Evolutionary conservation across 164 flowering plant species (phyloP).

Genomic region (Platanus orientalis): DNA sequence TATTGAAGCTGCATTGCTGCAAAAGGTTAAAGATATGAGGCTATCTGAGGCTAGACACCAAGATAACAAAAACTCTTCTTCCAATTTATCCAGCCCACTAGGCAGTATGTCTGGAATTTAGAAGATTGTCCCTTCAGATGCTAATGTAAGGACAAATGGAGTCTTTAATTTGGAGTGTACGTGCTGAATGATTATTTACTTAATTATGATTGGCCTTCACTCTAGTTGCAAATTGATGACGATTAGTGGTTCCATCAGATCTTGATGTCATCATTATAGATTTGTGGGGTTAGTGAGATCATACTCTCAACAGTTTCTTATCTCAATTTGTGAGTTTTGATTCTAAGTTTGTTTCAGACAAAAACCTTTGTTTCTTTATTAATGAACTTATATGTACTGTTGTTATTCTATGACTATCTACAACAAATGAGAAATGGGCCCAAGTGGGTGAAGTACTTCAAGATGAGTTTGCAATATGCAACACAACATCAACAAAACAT

Average conservation of each 20-base stretch:
- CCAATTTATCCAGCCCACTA: too few species aligned
- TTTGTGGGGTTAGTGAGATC: slow-evolving; percentile 39
- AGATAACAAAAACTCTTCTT: slow-evolving; percentile 13
- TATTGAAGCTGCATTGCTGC: slow-evolving; percentile 2
- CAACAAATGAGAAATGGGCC: slow-evolving; percentile 18
- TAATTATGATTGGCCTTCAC: slow-evolving; percentile 3
- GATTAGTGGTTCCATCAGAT: slow-evolving; percentile 32
- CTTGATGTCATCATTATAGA: slow-evolving; percentile 44
- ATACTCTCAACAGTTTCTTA: too few species aligned
- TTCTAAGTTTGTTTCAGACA: too few species aligned
- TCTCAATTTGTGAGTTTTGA: not conserved
- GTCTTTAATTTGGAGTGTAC: too few species aligned
- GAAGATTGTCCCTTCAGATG: slow-evolving; percentile 56
- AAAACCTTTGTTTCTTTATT: too few species aligned
- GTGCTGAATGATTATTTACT: not conserved
- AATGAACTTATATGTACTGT: too few species aligned
- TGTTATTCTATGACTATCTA: not conserved
- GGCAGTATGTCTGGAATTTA: slow-evolving; percentile 28
- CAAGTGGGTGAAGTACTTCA: too few species aligned
- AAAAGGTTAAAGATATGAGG: slow-evolving; percentile 6
- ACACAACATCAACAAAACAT: too few species aligned
- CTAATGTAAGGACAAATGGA: too few species aligned
- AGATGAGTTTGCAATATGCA: too few species aligned
- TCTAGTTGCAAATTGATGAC: too few species aligned
- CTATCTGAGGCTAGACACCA: slow-evolving; percentile 13